Base-by-base conservation (phyloP, 1,284 basidiomycete genomes). In the Pyrrhoderma noxium region DNA sequence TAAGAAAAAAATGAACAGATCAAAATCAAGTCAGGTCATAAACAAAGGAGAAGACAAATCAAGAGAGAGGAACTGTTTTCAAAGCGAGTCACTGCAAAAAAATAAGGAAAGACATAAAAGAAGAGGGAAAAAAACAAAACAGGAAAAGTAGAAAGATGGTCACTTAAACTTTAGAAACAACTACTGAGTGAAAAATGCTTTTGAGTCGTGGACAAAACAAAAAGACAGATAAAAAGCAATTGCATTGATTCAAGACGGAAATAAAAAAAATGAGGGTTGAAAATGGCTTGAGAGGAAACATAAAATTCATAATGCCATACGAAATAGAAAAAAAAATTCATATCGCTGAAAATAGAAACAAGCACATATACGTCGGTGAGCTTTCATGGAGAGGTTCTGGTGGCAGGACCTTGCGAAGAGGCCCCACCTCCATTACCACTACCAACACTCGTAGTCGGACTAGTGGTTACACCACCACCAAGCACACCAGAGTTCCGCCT, bases 401-500 rank as follows among this genome's bases (percentile, higher is more conserved):
- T 54, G 47, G 52, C 47, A 35, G 43, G 49, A 54, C 52, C 52
- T 47, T 49, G 47, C 47, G 52, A 34, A 14, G 31, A 42, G 14
- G 44, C n/a, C 38, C 16, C 43, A 38, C 44, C 46, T 39, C 47
- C 48, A 43, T 47, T 51, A 3, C 45, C 37, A 40, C 53, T 31
- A 23, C 23, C 40, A 9, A 36, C 36, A 13, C 44, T 38, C n/a
- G 34, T 3, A 4, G 41, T 44, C n/a, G 53, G 22, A 25, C 53
- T 43, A 23, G 27, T 35, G 1, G 49, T 45, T 8, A 42, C 45
- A 13, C 37, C 19, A 5, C 34, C 42, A 41, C 50, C 49, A 45
- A 55, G 51, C 45, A 76, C 71, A 45, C 77, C 77, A 53, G 71
- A 67, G 61, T 76, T 62, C 67, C 79, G 75, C 50, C 69, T 65